Evolutionary conservation across 495 filamentous ascomycete species (phyloP), one percentile per base, ranked within the genome.

Genomic region (Tuber borchii): DNA sequence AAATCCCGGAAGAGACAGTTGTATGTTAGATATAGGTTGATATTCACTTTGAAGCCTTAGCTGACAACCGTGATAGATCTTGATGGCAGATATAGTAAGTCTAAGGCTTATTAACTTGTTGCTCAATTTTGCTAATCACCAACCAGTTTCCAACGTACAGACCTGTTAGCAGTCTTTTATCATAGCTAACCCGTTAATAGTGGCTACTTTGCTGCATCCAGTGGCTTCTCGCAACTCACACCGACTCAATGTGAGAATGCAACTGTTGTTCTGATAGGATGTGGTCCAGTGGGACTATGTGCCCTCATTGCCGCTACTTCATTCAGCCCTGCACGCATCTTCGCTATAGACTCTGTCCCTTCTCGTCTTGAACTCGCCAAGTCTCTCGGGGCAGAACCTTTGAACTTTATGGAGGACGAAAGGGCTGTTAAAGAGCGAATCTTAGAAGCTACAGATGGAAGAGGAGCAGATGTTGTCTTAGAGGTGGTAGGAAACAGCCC

Each of bases 401-500:
- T 93, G 85, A 95, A 97, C 82, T 95, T 94, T 84, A 83, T 88
- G 82, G 89, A 84, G 6, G 88, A 97, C 73, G 87, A 88, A 45
- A 89, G 90, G 71, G 91, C 86, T 7, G 85, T 97, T 84, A 86
- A 90, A 68, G 86, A 87, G 81, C 87, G 92, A 69, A 90, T 97
- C 37, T 87, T 88, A 82, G 93, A 94, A 79, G 86, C 91, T 73
- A 97, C 93, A 0, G 88, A 91, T 14, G 93, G 93, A 0, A 86
- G 95, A 43, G 95, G 95, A 4, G 95, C 94, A 0, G 95, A 99
- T 87, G 90, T 91, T 6, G 91, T 97, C 16, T 90, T 98, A 80
- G 95, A 99, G 84, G 92, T 97, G 10, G 95, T 99, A 12, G 95
- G 95, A 1, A 84, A 93, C 79, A 94, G 91, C 72, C 89, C 91